phyloP scores from a whole-genome alignment of 768 basidiomycete genomes.

The Naganishia kalamii region DNA sequence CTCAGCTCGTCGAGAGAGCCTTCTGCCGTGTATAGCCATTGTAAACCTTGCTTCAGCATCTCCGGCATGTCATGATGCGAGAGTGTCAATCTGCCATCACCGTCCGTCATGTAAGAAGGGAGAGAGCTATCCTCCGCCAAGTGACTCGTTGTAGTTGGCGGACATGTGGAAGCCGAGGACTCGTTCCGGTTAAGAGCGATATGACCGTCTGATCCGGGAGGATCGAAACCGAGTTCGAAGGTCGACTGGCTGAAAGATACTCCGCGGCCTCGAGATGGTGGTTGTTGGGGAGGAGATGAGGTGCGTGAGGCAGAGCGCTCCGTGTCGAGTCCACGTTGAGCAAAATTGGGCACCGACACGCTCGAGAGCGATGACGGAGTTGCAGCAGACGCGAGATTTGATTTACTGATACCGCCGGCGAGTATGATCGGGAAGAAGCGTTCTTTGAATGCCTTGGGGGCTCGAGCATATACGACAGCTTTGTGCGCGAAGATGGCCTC shows the following conservation, averaged over 20 bases:
- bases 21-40: constrained; percentile 89
- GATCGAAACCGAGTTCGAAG: neutral
- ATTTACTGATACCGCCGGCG: neutral
- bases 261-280: neutral
- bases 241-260: neutral
- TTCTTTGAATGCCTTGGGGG: constrained; percentile 78
- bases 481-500: constrained; percentile 87
- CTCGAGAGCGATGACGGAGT: neutral
- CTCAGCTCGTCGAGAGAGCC: constrained; percentile 52
- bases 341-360: neutral
- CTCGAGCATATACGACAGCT: constrained; percentile 91
- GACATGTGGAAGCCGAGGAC: neutral
- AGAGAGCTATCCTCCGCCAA: neutral
- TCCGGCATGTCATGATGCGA: constrained; percentile 54
- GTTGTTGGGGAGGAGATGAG: neutral
- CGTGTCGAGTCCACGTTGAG: neutral
- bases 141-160: neutral
- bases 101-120: neutral
- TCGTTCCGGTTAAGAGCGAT: neutral
- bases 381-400: neutral
- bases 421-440: constrained; percentile 69
- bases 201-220: neutral
- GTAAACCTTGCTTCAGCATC: constrained; percentile 81
- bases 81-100: neutral
- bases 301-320: neutral